A percentile compares a stretch with the other conserved stretches of the same genome.
Evolutionary conservation across 768 basidiomycete genomes (phyloP).

Genomic region (Tulasnella sp.): DNA sequence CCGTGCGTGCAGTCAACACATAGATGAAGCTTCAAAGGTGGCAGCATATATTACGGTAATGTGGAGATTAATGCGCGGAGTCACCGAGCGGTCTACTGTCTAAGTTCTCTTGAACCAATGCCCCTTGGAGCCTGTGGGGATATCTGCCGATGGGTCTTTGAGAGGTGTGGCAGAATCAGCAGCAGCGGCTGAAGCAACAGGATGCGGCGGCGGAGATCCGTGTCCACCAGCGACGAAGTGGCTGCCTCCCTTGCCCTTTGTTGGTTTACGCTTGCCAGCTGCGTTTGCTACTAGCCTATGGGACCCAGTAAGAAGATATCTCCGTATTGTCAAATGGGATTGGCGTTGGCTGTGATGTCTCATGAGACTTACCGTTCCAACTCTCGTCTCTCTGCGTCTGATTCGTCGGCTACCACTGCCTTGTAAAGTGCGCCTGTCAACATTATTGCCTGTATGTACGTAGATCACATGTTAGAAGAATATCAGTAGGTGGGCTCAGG

Average conservation of each 20-base stretch:
- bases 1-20: no score
- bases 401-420: slow-evolving; percentile 70
- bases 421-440: slow-evolving; percentile 88
- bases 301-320: no score
- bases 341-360: background rate
- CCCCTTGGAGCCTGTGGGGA: background rate
- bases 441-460: slow-evolving; percentile 55
- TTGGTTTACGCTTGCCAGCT: slow-evolving; percentile 36
- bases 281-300: slow-evolving; percentile 85
- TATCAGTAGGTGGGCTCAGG: background rate
- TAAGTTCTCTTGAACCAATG: slow-evolving; percentile 3
- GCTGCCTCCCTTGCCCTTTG: slow-evolving; percentile 16
- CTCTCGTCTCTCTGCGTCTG: slow-evolving; percentile 88
- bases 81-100: no score
- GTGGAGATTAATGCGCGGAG: no score
- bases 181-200: no score
- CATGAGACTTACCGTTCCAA: slow-evolving; percentile 62
- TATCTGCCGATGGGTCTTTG: background rate
- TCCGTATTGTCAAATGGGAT: no score
- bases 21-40: no score
- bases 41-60: no score
- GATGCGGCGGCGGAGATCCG: no score
- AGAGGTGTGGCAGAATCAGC: no score
- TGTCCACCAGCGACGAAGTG: background rate
- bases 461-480: background rate